Evolutionary conservation across 192 early-diverging fungal genomes (phyloP), one percentile per base, ranked within the genome.

Genomic region (Spinellus fusiger): DNA sequence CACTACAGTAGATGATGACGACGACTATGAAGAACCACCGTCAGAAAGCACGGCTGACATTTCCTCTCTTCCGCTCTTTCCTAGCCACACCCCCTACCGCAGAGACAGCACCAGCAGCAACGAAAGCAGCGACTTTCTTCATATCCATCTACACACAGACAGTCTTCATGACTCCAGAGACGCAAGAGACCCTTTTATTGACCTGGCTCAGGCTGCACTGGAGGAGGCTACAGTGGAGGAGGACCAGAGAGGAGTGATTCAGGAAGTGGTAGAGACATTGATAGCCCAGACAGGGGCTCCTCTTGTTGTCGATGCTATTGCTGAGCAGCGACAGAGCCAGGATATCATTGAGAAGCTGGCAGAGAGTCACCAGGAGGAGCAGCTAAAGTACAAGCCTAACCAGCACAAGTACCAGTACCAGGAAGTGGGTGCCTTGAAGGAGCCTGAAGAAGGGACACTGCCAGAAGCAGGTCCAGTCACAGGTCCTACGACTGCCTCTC

Each of bases 161-260:
- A 18, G 18, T 3, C 40, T 44, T 5, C 40, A 44, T 10, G 40
- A 44, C 15, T 44, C 40, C 40, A 18, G 40, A 18, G 40, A 56
- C 20, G 26, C 33, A 57, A 57, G 49, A 31, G 63, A 65, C 12
- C 40, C 47, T 12, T 65, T 71, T 33, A 71, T 65, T 9, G 63
- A 71, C 35, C 47, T 71, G 1, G 63, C 63, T 3, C 63, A 71
- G 13, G 69, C 69, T 18, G 69, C 69, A 25, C 25, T 71, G 18
- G 69, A 71, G 34, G 69, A 71, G 40, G 69, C 64, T 8, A 50
- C 56, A 2, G 29, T 65, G 13, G 63, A 71, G 52, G 69, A 71
- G 18, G 69, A 71, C 9, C 49, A 54, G 18, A 64, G 61, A 33
- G 63, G 69, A 1, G 69, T 71, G 0, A 50, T 71, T 12, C 56